A percentile compares a stretch with the other conserved stretches of the same genome.
These are phyloP conservation scores for Begonia loranthoides DNA, from an alignment of 306 rosid genomes.

Conservation along the genomic window DNA sequence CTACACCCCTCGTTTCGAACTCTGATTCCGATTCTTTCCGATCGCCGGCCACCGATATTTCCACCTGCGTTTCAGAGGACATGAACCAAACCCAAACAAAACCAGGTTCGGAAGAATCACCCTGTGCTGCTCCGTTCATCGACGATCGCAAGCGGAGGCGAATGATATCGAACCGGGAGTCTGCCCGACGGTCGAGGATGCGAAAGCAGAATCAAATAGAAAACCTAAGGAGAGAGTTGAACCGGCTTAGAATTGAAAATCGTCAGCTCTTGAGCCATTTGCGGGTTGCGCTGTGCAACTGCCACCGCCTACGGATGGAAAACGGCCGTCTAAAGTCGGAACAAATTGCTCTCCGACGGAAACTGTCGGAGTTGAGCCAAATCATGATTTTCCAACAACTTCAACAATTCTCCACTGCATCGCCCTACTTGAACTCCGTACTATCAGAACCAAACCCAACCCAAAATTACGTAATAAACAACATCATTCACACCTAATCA, in stretches of 20 bases:
- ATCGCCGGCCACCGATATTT: slow-evolving; percentile 14
- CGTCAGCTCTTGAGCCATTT: slow-evolving; percentile 43
- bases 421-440: too few relatives aligned
- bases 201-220: slow-evolving; percentile 76
- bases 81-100: slow-evolving; percentile 1
- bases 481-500: too few relatives aligned
- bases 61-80: slow-evolving; percentile 25
- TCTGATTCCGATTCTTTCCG: slow-evolving; percentile 8
- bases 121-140: slow-evolving; percentile 7
- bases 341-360: slow-evolving; percentile 27
- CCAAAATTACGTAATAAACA: too few relatives aligned
- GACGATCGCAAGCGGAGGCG: slow-evolving; percentile 57
- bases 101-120: not conserved
- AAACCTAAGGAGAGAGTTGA: slow-evolving; percentile 57
- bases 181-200: slow-evolving; percentile 84
- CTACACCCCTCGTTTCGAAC: not conserved
- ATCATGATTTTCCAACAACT: slow-evolving; percentile 38
- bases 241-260: slow-evolving; percentile 41
- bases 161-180: slow-evolving; percentile 83
- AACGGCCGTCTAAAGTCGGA: slow-evolving; percentile 46
- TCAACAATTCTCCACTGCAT: slow-evolving; percentile 5
- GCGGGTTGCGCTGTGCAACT: slow-evolving; percentile 26
- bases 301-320: slow-evolving; percentile 25
- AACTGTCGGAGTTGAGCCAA: slow-evolving; percentile 32
- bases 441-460: too few relatives aligned